Percentiles rank a stretch among this genome's conserved stretches.
These are phyloP conservation scores for Gaultheria prostrata DNA, from an alignment of 148 eudicot species.

Conservation along the genomic window DNA sequence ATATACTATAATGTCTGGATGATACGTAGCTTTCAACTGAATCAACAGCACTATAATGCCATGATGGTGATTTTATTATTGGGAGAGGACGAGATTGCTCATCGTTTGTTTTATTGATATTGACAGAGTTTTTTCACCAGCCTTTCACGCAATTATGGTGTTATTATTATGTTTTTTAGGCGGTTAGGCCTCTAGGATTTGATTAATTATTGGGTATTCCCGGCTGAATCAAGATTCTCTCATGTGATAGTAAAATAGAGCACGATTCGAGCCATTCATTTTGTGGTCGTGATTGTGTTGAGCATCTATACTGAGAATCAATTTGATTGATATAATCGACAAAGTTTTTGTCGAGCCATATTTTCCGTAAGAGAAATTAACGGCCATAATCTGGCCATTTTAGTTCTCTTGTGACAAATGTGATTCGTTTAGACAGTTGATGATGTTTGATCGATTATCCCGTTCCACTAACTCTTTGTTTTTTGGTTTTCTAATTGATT, in stretches of 20 bases:
- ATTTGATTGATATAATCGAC: not conserved
- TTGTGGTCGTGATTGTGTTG: not conserved
- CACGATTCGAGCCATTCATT: not conserved
- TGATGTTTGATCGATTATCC: too few species aligned
- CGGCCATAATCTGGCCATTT: not conserved
- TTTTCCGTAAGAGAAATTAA: not conserved
- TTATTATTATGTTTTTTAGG: not conserved
- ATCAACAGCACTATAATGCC: not conserved
- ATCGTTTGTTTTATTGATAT: not conserved
- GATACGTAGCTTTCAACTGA: slow-evolving; percentile 12
- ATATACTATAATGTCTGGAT: not conserved
- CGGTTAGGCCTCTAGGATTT: not conserved
- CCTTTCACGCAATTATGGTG: not conserved
- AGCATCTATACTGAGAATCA: too few species aligned
- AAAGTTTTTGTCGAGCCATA: not conserved
- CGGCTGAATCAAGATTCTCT: not conserved
- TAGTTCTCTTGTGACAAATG: too few species aligned
- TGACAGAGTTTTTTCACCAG: not conserved
- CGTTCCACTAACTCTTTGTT: too few species aligned
- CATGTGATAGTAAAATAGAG: not conserved
- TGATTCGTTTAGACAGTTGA: too few species aligned
- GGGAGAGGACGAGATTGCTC: slow-evolving; percentile 7
- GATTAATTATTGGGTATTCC: not conserved
- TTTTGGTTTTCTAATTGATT: too few species aligned
- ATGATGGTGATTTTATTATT: not conserved